Evolutionary conservation across 495 filamentous ascomycete species (phyloP).

Genomic region (Umbilicaria muhlenbergii): DNA sequence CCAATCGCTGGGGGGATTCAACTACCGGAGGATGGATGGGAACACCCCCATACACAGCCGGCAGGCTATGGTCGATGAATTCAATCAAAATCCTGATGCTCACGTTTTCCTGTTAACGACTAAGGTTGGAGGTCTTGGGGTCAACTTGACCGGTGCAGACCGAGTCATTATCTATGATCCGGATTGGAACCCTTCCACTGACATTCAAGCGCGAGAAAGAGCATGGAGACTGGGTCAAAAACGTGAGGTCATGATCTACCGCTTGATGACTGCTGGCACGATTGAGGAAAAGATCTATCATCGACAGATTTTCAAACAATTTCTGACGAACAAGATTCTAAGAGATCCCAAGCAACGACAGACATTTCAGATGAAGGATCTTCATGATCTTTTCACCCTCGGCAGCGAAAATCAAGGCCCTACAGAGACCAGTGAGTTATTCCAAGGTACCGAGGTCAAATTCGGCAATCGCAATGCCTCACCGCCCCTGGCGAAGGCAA

Average conservation of each 20-base stretch:
- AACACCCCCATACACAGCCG: slow-evolving; percentile 68
- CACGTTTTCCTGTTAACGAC: slow-evolving; percentile 90
- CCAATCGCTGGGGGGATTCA: slow-evolving; percentile 45
- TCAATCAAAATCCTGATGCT: slow-evolving; percentile 65
- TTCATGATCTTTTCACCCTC: slow-evolving; percentile 83
- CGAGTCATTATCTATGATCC: slow-evolving; percentile 96
- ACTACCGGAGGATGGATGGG: slow-evolving; percentile 85
- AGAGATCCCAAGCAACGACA: slow-evolving; percentile 82
- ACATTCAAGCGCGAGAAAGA: slow-evolving; percentile 86
- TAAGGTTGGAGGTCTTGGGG: slow-evolving; percentile 82
- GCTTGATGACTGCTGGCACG: slow-evolving; percentile 89
- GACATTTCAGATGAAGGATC: slow-evolving; percentile 67
- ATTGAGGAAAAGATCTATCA: slow-evolving; percentile 99
- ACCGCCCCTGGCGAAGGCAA: slow-evolving; percentile 7
- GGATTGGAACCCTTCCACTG: slow-evolving; percentile 94
- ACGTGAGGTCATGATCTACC: slow-evolving; percentile 82
- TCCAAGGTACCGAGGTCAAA: slow-evolving; percentile 66
- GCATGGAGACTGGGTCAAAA: slow-evolving; percentile 95
- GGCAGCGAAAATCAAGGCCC: slow-evolving; percentile 48
- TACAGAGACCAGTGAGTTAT: slow-evolving; percentile 73
- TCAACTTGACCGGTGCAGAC: slow-evolving; percentile 89
- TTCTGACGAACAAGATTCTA: slow-evolving; percentile 85
- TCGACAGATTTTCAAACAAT: slow-evolving; percentile 94
- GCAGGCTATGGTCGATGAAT: slow-evolving; percentile 74
- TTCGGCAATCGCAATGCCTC: slow-evolving; percentile 29